A percentile compares a stretch with the other conserved stretches of the same genome.
Conservation (phyloP, 1,284 basidiomycete species). For the Pulchroboletus neoregius region DNA sequence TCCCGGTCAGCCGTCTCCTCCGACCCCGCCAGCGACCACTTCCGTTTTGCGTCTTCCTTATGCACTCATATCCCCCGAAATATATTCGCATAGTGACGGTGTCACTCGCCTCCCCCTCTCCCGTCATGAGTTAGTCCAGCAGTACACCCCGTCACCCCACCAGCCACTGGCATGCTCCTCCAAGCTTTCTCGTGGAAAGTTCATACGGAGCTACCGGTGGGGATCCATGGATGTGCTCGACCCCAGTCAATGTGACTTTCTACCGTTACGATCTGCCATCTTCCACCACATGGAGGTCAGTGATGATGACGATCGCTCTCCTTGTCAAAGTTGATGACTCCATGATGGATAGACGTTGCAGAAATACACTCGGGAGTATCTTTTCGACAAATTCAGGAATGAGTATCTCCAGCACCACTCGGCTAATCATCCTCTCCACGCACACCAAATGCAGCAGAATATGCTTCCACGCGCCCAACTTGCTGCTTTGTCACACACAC, state of each 20-base stretch:
- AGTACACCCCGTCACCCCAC: constrained; percentile 57
- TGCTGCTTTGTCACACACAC: constrained; percentile 43
- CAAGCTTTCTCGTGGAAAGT: constrained; percentile 56
- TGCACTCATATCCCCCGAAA: constrained; percentile 75
- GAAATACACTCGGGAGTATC: constrained; percentile 77
- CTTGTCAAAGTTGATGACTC: constrained; percentile 20
- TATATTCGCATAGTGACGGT: constrained; percentile 77
- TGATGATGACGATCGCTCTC: constrained; percentile 21
- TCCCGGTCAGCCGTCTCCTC: constrained; percentile 50
- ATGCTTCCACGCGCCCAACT: constrained; percentile 37
- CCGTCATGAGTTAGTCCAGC: constrained; percentile 62
- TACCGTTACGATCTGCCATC: constrained; percentile 65
- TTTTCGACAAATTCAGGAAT: constrained; percentile 70
- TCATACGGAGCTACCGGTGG: constrained; percentile 71
- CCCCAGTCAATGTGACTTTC: constrained; percentile 71
- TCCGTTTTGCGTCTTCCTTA: constrained; percentile 65
- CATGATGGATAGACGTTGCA: constrained; percentile 58
- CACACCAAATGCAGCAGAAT: constrained; percentile 39
- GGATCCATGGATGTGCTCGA: constrained; percentile 75
- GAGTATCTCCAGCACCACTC: constrained; percentile 55
- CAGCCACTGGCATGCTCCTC: constrained; percentile 38
- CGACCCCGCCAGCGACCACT: constrained; percentile 55
- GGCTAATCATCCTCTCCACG: constrained; percentile 41
- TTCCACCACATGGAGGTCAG: constrained; percentile 80
- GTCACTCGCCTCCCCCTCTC: constrained; percentile 50